These are phyloP conservation scores for Cucurbita moschata DNA, from an alignment of 306 rosid genomes.

Conservation along the genomic window DNA sequence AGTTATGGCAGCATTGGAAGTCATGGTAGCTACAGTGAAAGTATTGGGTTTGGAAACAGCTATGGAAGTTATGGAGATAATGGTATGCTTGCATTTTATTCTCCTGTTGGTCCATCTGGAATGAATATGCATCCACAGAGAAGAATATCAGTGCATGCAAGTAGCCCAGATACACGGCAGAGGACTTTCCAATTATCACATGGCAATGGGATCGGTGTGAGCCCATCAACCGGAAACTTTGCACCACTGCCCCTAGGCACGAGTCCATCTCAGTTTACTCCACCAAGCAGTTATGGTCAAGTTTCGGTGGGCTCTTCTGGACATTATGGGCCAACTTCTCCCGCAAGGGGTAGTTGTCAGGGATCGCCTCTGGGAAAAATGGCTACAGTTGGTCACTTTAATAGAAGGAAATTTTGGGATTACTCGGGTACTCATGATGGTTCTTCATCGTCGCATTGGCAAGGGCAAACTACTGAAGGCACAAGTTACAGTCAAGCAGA, in stretches of 20 bases:
- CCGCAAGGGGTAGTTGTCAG: conserved; percentile 88
- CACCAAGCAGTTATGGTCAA: conserved; percentile 76
- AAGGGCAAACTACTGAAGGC: conserved; percentile 52
- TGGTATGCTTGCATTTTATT: conserved; percentile 67
- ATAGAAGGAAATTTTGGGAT: conserved; percentile 82
- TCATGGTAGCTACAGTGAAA: conserved; percentile 86
- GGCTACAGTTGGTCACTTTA: conserved; percentile 67
- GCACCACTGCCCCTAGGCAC: conserved; percentile 94
- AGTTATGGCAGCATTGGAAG: conserved; percentile 95
- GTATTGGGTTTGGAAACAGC: conserved; percentile 80
- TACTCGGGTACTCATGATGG: conserved; percentile 72
- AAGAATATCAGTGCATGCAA: conserved; percentile 62
- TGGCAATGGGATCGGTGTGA: conserved; percentile 71
- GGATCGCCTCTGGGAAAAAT: conserved; percentile 92
- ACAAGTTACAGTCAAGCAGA: conserved; percentile 39
- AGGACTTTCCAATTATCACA: conserved; percentile 57
- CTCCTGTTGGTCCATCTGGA: conserved; percentile 84
- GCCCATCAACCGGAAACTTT: conserved; percentile 86
- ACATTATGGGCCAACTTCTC: conserved; percentile 90
- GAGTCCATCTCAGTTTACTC: conserved; percentile 96
- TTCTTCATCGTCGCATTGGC: conserved; percentile 57
- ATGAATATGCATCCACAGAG: conserved; percentile 70
- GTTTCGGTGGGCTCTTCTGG: conserved; percentile 74
- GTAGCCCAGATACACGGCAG: conserved; percentile 90
- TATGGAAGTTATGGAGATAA: conserved; percentile 93